Percentiles rank a stretch among this genome's conserved stretches.
Evolutionary conservation across 768 basidiomycete genomes (phyloP).

Genomic region (Termitomyces sp.): DNA sequence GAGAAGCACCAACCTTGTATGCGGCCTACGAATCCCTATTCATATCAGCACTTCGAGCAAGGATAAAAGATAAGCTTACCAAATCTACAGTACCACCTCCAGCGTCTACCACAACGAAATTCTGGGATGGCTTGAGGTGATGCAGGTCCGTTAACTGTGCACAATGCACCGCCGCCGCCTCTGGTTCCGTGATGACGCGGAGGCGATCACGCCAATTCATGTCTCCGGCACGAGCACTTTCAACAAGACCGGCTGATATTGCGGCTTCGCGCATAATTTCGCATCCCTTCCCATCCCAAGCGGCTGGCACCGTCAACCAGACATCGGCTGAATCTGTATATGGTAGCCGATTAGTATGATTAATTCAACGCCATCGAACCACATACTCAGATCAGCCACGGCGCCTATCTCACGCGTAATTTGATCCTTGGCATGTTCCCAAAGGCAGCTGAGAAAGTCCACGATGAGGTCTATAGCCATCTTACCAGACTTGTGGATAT

Average conservation of each 20-base stretch:
- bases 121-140: conserved; percentile 73
- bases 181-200: conserved; percentile 76
- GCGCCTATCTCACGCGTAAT: conserved; percentile 85
- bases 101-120: conserved; percentile 90
- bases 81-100: conserved; percentile 73
- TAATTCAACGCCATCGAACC: background rate
- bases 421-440: conserved; percentile 83
- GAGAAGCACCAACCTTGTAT: conserved; percentile 41
- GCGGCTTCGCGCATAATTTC: conserved; percentile 85
- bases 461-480: conserved; percentile 72
- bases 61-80: conserved; percentile 13
- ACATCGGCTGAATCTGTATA: conserved; percentile 73
- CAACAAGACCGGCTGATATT: conserved; percentile 75
- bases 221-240: conserved; percentile 65
- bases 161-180: conserved; percentile 90
- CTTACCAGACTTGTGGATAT: conserved; percentile 57
- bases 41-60: conserved; percentile 19
- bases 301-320: conserved; percentile 84
- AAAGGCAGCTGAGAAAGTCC: conserved; percentile 78
- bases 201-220: conserved; percentile 74
- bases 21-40: conserved; percentile 32
- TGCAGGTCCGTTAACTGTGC: conserved; percentile 78
- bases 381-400: conserved; percentile 78
- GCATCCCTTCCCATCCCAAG: conserved; percentile 85
- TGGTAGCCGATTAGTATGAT: conserved; percentile 8